Evolutionary conservation across 2,329 filamentous ascomycete genomes (phyloP).

Genomic region (Calonectria multiphialidica): DNA sequence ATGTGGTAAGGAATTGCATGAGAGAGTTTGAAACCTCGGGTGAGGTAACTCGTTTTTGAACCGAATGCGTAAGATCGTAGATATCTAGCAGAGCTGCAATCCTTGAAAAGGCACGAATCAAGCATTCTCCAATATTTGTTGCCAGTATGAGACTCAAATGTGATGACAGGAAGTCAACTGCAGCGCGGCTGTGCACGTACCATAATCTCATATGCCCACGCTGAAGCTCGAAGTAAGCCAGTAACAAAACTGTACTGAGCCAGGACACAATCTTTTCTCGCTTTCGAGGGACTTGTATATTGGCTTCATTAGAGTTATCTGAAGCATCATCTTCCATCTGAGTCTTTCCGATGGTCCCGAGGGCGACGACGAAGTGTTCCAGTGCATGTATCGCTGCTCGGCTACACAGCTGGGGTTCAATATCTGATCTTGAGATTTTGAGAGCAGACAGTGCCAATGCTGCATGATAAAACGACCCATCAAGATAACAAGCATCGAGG

Average conservation of each 20-base stretch:
- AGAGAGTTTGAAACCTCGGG: too few species aligned
- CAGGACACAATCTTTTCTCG: too few species aligned
- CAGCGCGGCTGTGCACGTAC: neutral
- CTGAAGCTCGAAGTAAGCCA: neutral
- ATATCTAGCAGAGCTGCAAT: constrained; percentile 33
- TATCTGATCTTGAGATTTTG: neutral
- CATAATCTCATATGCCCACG: neutral
- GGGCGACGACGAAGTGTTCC: neutral
- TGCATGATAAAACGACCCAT: neutral
- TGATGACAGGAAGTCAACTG: neutral
- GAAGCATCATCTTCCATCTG: too few species aligned
- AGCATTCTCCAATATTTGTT: constrained; percentile 15
- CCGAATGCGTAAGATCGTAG: constrained; percentile 32
- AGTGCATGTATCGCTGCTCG: neutral
- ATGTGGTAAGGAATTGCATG: too few species aligned
- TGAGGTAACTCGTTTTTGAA: constrained; percentile 13
- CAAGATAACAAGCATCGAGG: neutral
- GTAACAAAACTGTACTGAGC: neutral
- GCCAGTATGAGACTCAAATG: neutral
- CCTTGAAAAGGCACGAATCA: constrained; percentile 31
- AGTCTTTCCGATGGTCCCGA: neutral
- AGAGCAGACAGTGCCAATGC: neutral
- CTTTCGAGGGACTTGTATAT: neutral
- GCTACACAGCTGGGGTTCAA: neutral
- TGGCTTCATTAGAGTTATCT: neutral